Conservation (phyloP, 2,329 filamentous ascomycete species). For the Colletotrichum sp. region DNA sequence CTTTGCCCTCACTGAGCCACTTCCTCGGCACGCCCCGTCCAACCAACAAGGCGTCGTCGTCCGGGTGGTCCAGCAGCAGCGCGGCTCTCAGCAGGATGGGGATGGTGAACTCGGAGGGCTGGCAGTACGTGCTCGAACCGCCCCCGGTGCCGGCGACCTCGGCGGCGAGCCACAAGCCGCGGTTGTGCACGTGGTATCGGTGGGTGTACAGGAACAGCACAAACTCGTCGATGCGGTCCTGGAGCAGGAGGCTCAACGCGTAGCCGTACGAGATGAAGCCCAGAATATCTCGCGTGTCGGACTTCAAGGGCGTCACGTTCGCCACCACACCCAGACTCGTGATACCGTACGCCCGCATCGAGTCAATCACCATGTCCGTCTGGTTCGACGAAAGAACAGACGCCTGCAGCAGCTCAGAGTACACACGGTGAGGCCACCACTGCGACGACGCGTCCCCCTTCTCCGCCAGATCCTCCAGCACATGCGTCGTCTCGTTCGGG, state of each 20-base stretch:
- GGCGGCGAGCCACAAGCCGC: background rate
- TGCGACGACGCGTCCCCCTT: background rate
- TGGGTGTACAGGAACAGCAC: background rate
- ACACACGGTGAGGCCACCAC: background rate
- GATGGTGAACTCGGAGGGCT: background rate
- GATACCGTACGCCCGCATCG: background rate
- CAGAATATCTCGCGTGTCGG: background rate
- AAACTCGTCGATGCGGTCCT: background rate
- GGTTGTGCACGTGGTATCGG: background rate
- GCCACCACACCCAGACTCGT: background rate
- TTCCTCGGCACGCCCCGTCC: background rate
- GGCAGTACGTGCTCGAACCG: constrained; percentile 4
- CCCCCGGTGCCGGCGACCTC: background rate
- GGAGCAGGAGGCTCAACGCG: background rate
- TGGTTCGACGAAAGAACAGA: background rate
- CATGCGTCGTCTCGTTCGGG: background rate
- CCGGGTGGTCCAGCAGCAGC: background rate
- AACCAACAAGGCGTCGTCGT: background rate
- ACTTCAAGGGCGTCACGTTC: background rate
- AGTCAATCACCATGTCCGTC: background rate
- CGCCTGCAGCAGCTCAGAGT: background rate
- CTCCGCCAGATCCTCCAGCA: background rate
- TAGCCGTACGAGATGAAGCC: constrained; percentile 2
- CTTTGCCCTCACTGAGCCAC: background rate
- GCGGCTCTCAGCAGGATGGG: background rate